Base-by-base conservation (phyloP, 1,284 basidiomycete species). In the Ceraceosorus guamensis region DNA sequence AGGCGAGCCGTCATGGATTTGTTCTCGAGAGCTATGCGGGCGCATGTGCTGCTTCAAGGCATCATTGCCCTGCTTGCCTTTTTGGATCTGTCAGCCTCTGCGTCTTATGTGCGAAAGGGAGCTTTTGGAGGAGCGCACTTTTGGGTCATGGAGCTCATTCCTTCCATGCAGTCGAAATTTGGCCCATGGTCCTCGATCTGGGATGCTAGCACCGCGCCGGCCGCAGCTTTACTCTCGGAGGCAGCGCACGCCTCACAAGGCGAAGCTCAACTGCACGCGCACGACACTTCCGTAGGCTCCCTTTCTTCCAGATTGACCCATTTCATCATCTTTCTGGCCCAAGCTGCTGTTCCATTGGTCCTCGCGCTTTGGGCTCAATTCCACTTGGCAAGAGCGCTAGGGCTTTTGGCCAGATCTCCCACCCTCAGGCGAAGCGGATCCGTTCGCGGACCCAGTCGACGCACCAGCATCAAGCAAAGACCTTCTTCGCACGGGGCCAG, bases 301-400 rank as follows among this genome's bases (percentile, higher is more conserved):
- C 53, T 65, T 30, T 45, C 49, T 30, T 58, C 62, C 32, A 60
- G 63, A 45, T 10, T 67, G 34, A 68, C 61, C 6, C 63, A 68
- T 33, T 16, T 67, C 1, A 53, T 59, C 46, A 62, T 68, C 45
- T 67, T 68, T 49, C 5, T 65, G n/a, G 64, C 60, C 6, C 66
- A 68, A 46, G 66, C 66, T 11, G 65, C 65, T 8, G 34, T 60
- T 8, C 66, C 66, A 5, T 48, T 68, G 13, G 51, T 58, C 5
- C 41, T 62, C 16, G 59, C 57, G 6, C 39, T 68, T 30, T 59
- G 57, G 56, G 62, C 59, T 11, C 66, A 68, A 51, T 68, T 67
- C 46, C 44, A 55, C 13, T 30, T 68, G 5, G 66, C 65, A 1
- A 52, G 44, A 14, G 11, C n/a, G 48, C 46, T 59, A 5, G 52